A percentile compares a stretch with the other conserved stretches of the same genome.
phyloP scores from a whole-genome alignment of 208 protist genomes.

The Willaertia magna region DNA sequence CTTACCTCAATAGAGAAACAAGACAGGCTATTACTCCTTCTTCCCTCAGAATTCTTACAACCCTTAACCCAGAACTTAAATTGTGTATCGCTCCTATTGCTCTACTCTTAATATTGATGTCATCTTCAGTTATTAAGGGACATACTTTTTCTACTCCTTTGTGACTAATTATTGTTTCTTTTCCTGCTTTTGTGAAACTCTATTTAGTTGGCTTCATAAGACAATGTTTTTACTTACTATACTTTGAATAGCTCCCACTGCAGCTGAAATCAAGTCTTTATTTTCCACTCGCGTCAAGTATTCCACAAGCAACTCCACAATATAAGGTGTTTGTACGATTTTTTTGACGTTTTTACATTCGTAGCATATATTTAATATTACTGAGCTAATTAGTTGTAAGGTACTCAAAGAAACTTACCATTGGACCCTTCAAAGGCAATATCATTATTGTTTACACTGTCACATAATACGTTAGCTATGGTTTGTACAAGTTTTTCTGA shows the following conservation, averaged over 20 bases:
- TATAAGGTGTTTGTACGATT: neutral
- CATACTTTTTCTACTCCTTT: neutral
- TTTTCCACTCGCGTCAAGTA: no score
- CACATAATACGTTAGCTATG: neutral
- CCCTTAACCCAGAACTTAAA: neutral
- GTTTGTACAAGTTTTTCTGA: neutral
- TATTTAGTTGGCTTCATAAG: neutral
- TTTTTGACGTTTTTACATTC: neutral
- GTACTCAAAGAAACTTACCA: neutral
- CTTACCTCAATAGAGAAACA: neutral
- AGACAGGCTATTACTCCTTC: neutral
- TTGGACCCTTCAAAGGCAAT: neutral
- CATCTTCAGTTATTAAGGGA: neutral
- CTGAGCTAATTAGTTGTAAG: neutral
- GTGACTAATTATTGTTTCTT: neutral
- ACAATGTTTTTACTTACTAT: neutral
- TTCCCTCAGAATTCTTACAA: neutral
- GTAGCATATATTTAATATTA: neutral
- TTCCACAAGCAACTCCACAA: neutral
- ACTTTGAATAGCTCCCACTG: neutral
- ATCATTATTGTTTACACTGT: neutral
- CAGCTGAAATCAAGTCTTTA: neutral
- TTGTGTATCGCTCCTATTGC: neutral
- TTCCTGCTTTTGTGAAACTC: neutral
- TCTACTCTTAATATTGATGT: neutral